Evolutionary conservation across 139 green algal species (phyloP).

Genomic region (Chlorella ohadii): DNA sequence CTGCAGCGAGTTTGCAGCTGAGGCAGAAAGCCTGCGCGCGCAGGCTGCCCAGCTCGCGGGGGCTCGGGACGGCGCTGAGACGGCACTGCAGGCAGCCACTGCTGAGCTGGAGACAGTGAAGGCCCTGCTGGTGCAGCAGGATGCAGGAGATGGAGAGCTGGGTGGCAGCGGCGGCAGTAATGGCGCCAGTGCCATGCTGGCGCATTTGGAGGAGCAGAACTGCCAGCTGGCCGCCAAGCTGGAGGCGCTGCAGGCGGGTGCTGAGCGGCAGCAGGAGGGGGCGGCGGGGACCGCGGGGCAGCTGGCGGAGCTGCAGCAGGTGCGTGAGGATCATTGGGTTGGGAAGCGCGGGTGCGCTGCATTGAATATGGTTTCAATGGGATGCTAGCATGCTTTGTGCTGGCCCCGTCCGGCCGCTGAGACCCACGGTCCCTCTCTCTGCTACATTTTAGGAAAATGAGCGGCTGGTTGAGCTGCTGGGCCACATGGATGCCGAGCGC

Average conservation of each 20-base stretch:
- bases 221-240: slow-evolving; percentile 1
- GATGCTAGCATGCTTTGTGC: too few relatives aligned
- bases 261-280: neutral
- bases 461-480: slow-evolving; percentile 24
- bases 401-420: too few relatives aligned
- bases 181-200: neutral
- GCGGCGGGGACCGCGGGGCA: neutral
- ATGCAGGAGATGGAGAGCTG: neutral
- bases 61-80: neutral
- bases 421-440: too few relatives aligned
- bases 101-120: slow-evolving; percentile 58
- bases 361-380: too few relatives aligned
- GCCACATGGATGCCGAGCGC: slow-evolving; percentile 28
- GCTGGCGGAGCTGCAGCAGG: slow-evolving; percentile 7
- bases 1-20: slow-evolving; percentile 30
- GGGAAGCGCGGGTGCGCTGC: neutral
- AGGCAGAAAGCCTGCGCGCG: slow-evolving; percentile 38
- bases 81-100: slow-evolving; percentile 59
- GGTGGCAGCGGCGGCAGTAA: neutral
- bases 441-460: slow-evolving; percentile 46
- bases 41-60: neutral
- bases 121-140: slow-evolving; percentile 37
- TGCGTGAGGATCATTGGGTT: neutral
- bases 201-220: slow-evolving; percentile 34
- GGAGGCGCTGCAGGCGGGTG: neutral